Conservation (phyloP, 2,329 filamentous ascomycete genomes). For the Coleophoma eucalyptorum region DNA sequence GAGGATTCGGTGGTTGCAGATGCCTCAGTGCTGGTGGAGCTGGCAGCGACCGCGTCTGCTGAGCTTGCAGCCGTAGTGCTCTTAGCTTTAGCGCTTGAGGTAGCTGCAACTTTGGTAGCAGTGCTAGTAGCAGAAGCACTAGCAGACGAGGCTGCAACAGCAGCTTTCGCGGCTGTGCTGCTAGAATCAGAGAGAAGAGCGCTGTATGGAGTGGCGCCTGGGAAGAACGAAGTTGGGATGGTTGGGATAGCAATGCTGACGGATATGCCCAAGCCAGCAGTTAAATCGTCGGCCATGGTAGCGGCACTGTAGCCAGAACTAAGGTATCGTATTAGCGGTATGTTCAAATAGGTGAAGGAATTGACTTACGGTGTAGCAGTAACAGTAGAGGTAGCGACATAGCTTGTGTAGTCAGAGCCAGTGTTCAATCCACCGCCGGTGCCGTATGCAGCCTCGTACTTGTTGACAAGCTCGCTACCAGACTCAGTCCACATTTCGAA, state of each 20-base stretch:
- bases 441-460: constrained; percentile 46
- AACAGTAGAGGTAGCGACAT: constrained; percentile 3
- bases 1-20: no score
- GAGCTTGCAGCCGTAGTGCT: no score
- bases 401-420: constrained; percentile 9
- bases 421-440: constrained; percentile 39
- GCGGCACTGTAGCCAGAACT: constrained; percentile 11
- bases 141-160: no score
- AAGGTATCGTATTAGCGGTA: neutral
- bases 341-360: neutral
- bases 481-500: constrained; percentile 50
- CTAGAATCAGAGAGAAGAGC: constrained; percentile 1
- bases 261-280: constrained; percentile 12
- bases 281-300: constrained; percentile 18
- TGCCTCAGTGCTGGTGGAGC: no score
- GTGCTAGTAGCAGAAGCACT: no score
- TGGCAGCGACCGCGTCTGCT: no score
- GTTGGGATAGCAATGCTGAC: constrained; percentile 16
- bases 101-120: no score
- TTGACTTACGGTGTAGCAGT: constrained; percentile 6
- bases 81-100: no score
- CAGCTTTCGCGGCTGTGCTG: no score
- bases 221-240: constrained; percentile 12
- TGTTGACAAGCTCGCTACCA: constrained; percentile 36
- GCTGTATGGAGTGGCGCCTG: constrained; percentile 11